Base-by-base conservation (phyloP, 225 moss, liverwort and hornwort species). In the Marchantia polymorpha region DNA sequence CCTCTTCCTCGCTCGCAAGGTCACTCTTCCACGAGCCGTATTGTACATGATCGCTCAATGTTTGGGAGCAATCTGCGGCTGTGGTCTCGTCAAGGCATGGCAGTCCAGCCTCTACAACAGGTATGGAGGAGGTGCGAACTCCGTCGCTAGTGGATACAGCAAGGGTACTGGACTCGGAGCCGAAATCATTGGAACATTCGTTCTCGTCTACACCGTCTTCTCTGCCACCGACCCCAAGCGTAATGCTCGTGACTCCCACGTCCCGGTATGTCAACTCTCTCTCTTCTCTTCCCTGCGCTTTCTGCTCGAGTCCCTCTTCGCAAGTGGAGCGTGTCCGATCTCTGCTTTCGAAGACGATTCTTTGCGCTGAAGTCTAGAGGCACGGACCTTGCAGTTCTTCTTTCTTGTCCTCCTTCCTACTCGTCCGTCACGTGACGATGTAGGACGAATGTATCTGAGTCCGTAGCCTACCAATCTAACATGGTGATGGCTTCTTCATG, bases 161-260 rank as follows among this genome's bases (percentile, higher is more conserved):
- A 83, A 74, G 56, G 83, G 83, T 50, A 74, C 83, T 22, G 83
- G 78, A 16, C 79, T 83, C 16, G 83, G 83, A 69, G 83, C 83
- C 26, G 83, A 83, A 59, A 83, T 83, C 54, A 67, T 83, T 58
- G 83, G 83, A 2, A 83, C 83, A 39, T 83, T 83, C 52, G 73
- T 83, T 3, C 69, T 83, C 31, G 79, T 83, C 50, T 83, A 83
- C 74, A 79, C 79, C 26, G 83, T 83, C 39, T 79, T 83, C 56
- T 83, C 83, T 6, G 83, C 83, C 58, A 83, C 79, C 20, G 83
- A 83, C 67, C 83, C 83, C 23, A 83, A 83, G 68, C 64, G 83
- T 12, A 79, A 83, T 39, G 83, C 83, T 51, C 83, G 83, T 66
- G 83, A 83, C 50, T 83, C 83, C 58, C 83, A 83, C 72, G 78